A percentile compares a stretch with the other conserved stretches of the same genome.
Conservation (phyloP, 257 asterid genomes). For the Galeopsis tetrahit region DNA sequence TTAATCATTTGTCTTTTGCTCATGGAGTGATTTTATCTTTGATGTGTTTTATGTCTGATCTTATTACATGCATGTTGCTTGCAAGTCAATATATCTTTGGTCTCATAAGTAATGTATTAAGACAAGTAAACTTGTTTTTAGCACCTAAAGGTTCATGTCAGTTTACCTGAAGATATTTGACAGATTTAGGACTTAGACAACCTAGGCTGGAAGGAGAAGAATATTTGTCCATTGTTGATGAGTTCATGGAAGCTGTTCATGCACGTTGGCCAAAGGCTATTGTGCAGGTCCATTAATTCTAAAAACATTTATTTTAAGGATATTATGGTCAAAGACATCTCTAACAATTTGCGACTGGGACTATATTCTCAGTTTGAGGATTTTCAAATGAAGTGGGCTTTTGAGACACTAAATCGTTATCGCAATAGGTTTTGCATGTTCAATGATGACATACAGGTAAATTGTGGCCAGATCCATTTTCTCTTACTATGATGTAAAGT, state of each 20-base stretch:
- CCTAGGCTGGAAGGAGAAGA: conserved; percentile 98
- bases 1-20: conserved; percentile 24
- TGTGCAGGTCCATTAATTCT: conserved; percentile 76
- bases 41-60: conserved; percentile 17
- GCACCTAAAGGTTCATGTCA: conserved; percentile 27
- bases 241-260: conserved; percentile 99
- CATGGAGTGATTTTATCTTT: conserved; percentile 25
- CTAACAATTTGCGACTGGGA: conserved; percentile 38
- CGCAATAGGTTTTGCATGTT: conserved; percentile 98
- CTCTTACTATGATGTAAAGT: conserved; percentile 22
- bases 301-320: conserved; percentile 27
- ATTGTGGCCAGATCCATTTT: conserved; percentile 19
- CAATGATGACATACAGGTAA: conserved; percentile 99
- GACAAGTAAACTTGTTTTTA: conserved; percentile 18
- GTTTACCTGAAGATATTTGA: conserved; percentile 38
- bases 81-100: conserved; percentile 27
- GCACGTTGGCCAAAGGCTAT: conserved; percentile 99
- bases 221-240: conserved; percentile 86
- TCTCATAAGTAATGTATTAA: conserved; percentile 4
- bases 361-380: conserved; percentile 85
- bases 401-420: conserved; percentile 93
- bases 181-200: conserved; percentile 97
- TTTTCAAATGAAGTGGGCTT: conserved; percentile 99
- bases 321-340: conserved; percentile 25
- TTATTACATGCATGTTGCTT: conserved; percentile 16